Evolutionary conservation across 495 filamentous ascomycete genomes (phyloP), one percentile per base, ranked within the genome.

Genomic region (Aspergillus affinis): DNA sequence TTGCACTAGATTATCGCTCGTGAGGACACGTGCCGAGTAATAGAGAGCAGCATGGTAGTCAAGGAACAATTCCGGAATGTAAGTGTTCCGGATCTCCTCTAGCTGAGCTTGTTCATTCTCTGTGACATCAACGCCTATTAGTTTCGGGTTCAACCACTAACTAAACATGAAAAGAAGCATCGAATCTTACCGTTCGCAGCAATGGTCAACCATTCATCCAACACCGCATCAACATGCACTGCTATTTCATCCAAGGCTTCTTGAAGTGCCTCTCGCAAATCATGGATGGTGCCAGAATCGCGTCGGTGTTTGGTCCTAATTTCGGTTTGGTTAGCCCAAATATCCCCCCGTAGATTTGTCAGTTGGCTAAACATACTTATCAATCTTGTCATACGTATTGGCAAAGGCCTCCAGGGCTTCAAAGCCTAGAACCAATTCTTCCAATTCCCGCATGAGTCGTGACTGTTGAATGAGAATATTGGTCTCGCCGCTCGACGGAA

Each of bases 21-120:
- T 84, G 7, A 91, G 73, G 45, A 80, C 75, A 26, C 81, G 81
- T 4, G 88, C 88, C 13, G 84, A 84, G 67, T 85, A 87, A 67
- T 92, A 86, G 50, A 95, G 72, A 19, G 86, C 83, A 64, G 79
- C 87, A 71, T 88, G 83, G 70, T 92, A 96, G n/a, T 88, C 88
- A 45, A 96, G 80, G 55, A 96, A 72, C 10, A 89, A 78, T 74
- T 94, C 90, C 20, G 93, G 92, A 30, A 97, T 76, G 72, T 93
- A 95, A 5, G 83, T 82, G 26, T 81, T 80, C 58, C 90, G 85
- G 56, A 97, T 85, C 19, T 81, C 50, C 60, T 75, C 72, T 19
- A 76, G 68, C 32, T 81, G 76, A 29, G 64, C 61, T 46, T 76
- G 72, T 65, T 81, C 79, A 0, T 69, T 63, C 49, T 69, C 79